Evolutionary conservation across 2,329 filamentous ascomycete genomes (phyloP).

Genomic region (Ophiostoma australiae): DNA sequence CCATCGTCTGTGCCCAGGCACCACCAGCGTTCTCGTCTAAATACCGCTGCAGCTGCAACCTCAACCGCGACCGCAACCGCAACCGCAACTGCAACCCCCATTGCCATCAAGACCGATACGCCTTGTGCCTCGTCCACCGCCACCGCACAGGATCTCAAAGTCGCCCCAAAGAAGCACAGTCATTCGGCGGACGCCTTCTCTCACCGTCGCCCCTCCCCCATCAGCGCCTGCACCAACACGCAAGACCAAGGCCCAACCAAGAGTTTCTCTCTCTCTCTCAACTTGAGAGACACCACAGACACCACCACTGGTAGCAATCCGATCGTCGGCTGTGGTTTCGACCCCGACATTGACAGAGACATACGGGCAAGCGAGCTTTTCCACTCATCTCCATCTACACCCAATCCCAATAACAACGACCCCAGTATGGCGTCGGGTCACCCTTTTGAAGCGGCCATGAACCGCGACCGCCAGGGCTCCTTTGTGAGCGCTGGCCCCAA

Average conservation of each 20-base stretch:
- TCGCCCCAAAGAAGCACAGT: not conserved
- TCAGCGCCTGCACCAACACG: not conserved
- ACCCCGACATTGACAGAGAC: constrained; percentile 32
- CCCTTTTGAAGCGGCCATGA: constrained; percentile 54
- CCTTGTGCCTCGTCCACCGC: constrained; percentile 1
- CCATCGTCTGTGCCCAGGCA: constrained; percentile 16
- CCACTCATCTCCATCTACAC: not conserved
- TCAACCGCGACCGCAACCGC: not conserved
- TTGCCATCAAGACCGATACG: not conserved
- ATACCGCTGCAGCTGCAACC: not conserved
- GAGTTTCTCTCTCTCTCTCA: not conserved
- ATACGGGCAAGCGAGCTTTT: constrained; percentile 27
- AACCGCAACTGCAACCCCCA: not conserved
- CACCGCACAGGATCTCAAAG: not conserved
- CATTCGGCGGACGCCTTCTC: not conserved
- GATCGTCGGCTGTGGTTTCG: constrained; percentile 21
- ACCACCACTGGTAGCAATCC: not conserved
- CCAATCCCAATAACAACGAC: not conserved
- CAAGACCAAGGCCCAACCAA: constrained; percentile 11
- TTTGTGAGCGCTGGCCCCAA: constrained; percentile 62
- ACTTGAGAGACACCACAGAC: not conserved
- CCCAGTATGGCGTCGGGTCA: constrained; percentile 56
- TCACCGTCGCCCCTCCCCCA: not conserved
- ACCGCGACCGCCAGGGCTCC: constrained; percentile 58
- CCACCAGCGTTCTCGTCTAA: constrained; percentile 9